phyloP scores from a whole-genome alignment of 164 flowering plant species.

The grape (Vitis vinifera) region ASM3070453v1 NC_081820.1:21894001-21894500 shows the following conservation, averaged over 20 bases:
- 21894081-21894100: conserved; percentile 18
- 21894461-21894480: conserved; percentile 21
- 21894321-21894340: not conserved
- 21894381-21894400: conserved; percentile 7
- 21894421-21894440: conserved; percentile 1
- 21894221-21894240: too few species aligned
- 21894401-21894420: not conserved
- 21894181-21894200: conserved; percentile 9
- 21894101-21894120: conserved; percentile 37
- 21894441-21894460: conserved; percentile 1
- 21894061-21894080: not conserved
- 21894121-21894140: conserved; percentile 15
- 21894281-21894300: not conserved
- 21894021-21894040: not conserved
- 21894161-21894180: conserved; percentile 12
- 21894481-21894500: conserved; percentile 9
- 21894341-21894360: conserved; percentile 12
- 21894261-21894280: not conserved
- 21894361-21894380: conserved; percentile 8
- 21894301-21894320: conserved; percentile 19
- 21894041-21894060: not conserved
- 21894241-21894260: not conserved
- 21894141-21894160: conserved; percentile 26
- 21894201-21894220: conserved; percentile 21
- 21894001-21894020: not conserved